Base-by-base conservation (phyloP, 306 rosid genomes). In the Vigna hirtella region DNA sequence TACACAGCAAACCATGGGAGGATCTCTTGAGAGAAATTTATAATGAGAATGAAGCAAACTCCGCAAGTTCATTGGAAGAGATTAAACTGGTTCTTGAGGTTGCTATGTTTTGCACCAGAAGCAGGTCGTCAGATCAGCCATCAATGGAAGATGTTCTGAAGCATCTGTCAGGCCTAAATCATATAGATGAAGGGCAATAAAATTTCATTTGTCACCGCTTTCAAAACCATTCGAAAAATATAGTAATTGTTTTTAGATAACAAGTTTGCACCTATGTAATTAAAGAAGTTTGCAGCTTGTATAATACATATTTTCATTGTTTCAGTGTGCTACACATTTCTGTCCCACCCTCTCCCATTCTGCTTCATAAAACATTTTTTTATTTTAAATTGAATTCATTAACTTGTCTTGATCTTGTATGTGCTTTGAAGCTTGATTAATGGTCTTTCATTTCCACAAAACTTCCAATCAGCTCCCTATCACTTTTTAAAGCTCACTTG, bases 51-150 rank as follows among this genome's bases (percentile, higher is more conserved):
- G 91, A 89, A 80, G 83, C 73, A 50, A 79, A 49, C 64, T 85
- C 90, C 9, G 52, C 74, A 34, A 73, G 78, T 82, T 83, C 93
- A 20, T 9, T 83, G 73, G 85, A 87, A 77, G 93, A 89, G 67
- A 80, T 87, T 5, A 88, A 85, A 71, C 77, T 75, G 45, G 93
- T 82, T 72, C 81, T 92, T 70, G 93, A 89, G 79, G 89, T 89
- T 67, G 96, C 97, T 64, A 76, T 85, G 61, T 85, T 87, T 68
- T 95, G 98, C 87, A 92, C 93, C 9, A 87, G 84, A 71, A 90
- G 86, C 85, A 80, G 86, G 74, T 79, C 88, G 34, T 64, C 79
- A 1, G 91, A 95, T 28, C 83, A 89, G 20, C 97, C 98, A 73
- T 88, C 97, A 79, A 91, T 92, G 86, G 88, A 88, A 68, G 92